Evolutionary conservation across 495 filamentous ascomycete species (phyloP).

Genomic region (Letharia columbiana): DNA sequence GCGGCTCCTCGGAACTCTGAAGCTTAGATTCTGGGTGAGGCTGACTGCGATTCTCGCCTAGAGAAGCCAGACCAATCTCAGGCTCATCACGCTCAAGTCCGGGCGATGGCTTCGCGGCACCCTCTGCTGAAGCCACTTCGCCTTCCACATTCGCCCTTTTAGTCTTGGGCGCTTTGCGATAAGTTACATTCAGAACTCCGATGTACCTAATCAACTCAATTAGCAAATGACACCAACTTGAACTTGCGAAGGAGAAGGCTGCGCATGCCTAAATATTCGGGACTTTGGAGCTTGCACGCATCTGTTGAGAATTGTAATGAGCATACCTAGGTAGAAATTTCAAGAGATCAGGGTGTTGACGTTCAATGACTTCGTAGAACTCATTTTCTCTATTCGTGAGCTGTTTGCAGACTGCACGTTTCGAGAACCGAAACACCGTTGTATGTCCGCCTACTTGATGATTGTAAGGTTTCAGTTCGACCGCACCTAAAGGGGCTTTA

Average conservation of each 20-base stretch:
- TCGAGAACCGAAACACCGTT: conserved; percentile 90
- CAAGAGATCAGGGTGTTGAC: conserved; percentile 77
- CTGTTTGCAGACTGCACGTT: conserved; percentile 92
- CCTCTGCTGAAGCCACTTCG: conserved; percentile 21
- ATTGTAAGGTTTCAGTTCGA: conserved; percentile 92
- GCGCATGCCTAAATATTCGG: not conserved
- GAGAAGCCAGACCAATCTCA: not conserved
- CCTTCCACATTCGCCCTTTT: conserved; percentile 48
- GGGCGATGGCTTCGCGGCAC: not conserved
- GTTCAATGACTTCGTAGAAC: conserved; percentile 95
- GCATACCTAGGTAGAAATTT: conserved; percentile 84
- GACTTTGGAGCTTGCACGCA: not conserved
- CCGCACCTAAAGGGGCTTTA: conserved; percentile 70
- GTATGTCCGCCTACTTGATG: conserved; percentile 97
- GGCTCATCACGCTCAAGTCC: not conserved
- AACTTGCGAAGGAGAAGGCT: not conserved
- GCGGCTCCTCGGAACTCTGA: conserved; percentile 35
- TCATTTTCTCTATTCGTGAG: conserved; percentile 95
- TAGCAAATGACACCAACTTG: not conserved
- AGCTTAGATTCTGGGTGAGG: not conserved
- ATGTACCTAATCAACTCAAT: conserved; percentile 60
- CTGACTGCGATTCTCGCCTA: not conserved
- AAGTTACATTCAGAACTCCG: conserved; percentile 93
- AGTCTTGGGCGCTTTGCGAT: conserved; percentile 70
- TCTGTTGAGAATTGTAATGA: conserved; percentile 18